Evolutionary conservation across 1,284 basidiomycete species (phyloP), one percentile per base, ranked within the genome.

Genomic region (Taiwanofungus camphoratus): DNA sequence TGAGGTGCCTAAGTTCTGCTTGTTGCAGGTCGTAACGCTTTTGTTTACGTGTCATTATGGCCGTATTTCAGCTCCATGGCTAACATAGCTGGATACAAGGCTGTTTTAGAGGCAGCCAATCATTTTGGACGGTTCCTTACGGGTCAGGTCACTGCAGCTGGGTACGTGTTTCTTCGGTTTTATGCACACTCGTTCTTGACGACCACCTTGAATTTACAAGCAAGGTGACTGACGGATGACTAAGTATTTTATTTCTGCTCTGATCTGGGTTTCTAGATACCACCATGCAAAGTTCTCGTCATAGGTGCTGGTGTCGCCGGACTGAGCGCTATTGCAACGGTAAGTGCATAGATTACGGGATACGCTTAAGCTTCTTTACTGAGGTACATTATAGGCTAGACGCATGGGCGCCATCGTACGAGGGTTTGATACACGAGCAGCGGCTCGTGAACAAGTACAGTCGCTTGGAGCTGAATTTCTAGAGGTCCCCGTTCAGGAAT

Each of bases 221-320:
- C 35, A 56, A 56, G 54, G 54, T 52, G 36, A 30, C 20, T 1
- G 15, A 24, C 3, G 13, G 22, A 18, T 20, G 20, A n/a, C n/a
- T n/a, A n/a, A n/a, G 8, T 16, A 16, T 36, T 13, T 3, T 13
- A 4, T n/a, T 7, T 8, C 6, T 12, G 13, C 21, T 6, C 11
- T 9, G 2, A 33, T 9, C 38, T 37, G 5, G 9, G 5, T 31
- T n/a, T 21, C 24, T 60, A 90, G 82, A 87, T 92, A 37, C 84
- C 87, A 27, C 88, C 88, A 32, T 85, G 85, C 46, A 90, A 91
- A 61, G 84, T 92, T 49, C 67, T 92, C 36, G 77, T 92, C 42
- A 92, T 92, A 45, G 88, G 88, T 58, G 88, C 83, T 38, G 89
- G 88, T 49, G 88, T 92, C 24, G 89, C 88, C 13, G 88, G 89